Evolutionary conservation across 2,329 filamentous ascomycete species (phyloP), one percentile per base, ranked within the genome.

Genomic region (Arthrobotrys iridis): DNA sequence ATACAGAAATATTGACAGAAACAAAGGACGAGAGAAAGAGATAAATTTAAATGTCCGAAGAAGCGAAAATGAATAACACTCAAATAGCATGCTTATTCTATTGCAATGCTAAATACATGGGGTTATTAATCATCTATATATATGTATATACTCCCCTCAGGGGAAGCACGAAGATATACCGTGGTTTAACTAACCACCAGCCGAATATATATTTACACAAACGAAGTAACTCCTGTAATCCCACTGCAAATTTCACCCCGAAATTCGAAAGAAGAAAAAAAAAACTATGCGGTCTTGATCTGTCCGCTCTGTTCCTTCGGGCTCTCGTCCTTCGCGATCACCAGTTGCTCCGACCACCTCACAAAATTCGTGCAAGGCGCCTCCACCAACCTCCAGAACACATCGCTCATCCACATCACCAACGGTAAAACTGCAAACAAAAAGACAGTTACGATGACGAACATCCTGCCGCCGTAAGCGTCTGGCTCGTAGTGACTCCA

Each of bases 301-400:
- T 64, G 48, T n/a, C 33, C 59, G 20, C n/a, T 13, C 11, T 30
- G 45, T 11, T 50, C 37, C 3, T n/a, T 41, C 10, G 35, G 26
- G 0, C 20, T 28, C 7, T 64, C 45, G n/a, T 73, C 67, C 50
- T 52, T 73, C 26, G 28, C 6, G 0, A 73, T 24, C 5, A 73
- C 79, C 7, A 71, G 43, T 4, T 41, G 75, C 80, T 88, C 87
- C 1, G 87, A 77, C 86, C 86, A 87, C 79, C 84, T 87, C 18
- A 86, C 84, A 77, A 88, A 85, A 78, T 83, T 83, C 60, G 88
- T 87, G 4, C 85, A 85, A 0, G 86, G 86, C 58, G 84, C 84
- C 77, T 89, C 87, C 13, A 88, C 84, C 1, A 83, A 82, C 22
- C 87, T 83, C 84, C 86, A 87, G 73, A 87, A 88, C 2, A 88